Base-by-base conservation (phyloP, 306 rosid genomes). In the Abrus precatorius region DNA sequence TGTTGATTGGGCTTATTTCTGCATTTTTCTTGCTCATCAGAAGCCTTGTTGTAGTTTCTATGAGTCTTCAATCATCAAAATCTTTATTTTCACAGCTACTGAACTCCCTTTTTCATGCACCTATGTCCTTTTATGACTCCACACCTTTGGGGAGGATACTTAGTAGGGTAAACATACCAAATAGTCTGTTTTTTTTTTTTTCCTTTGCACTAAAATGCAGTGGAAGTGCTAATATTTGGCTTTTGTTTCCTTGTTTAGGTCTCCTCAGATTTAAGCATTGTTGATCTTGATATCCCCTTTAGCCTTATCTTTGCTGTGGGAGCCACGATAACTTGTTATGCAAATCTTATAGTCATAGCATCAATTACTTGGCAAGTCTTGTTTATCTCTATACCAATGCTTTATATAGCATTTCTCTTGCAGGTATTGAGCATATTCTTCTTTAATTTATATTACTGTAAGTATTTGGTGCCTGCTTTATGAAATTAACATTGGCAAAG, bases 121-220 rank as follows among this genome's bases (percentile, higher is more conserved):
- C 87, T 1, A 62, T 88, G 80, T 74, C 87, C 32, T 88, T 86
- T 43, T 84, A 88, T 53, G 90, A 88, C 73, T 88, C 90, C 59
- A 88, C 92, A 8, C 90, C 90, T 33, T 38, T 86, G 34, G 90
- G 92, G 72, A 86, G 90, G 81, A 82, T 88, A 71, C 88, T 88
- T 67, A 84, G 85, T 36, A 79, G 90, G 86, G 92, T 88, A 84
- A 53, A 82, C 29, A 53, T 43, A 11, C 59, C 11, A 13, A 30
- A 55, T 27, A 40, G 20, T 20, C 20, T 20, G 20, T 20, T 49
- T 56, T 41, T 49, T 56, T 41, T 49, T 29, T 33, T 56, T 14
- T 8, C 0, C 38, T 34, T n/a, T 38, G 38, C 3, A 9, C 44
- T 9, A 7, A 57, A 60, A 67, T 74, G 57, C 45, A 74, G 44